Base-by-base conservation (phyloP, 441 rosid species). In the Croton laevigatus region DNA sequence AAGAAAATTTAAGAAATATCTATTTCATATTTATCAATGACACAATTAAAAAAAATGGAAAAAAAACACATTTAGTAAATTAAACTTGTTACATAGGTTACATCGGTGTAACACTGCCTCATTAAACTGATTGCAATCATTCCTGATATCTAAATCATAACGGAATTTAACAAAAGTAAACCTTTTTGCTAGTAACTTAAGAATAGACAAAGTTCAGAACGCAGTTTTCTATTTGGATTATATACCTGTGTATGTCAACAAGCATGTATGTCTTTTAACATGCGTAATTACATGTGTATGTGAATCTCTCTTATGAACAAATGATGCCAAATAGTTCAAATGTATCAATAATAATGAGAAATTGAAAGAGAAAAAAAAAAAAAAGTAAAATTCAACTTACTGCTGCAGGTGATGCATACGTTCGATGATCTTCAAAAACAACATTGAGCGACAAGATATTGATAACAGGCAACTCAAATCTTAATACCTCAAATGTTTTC, bases 401-500 rank as follows among this genome's bases (percentile, higher is more conserved):
- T 73, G 89, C 88, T 69, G 89, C 84, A 74, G 88, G 76, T 44
- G 97, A 89, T 69, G 96, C 97, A 81, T 87, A 90, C 34, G 99
- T 96, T 76, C 98, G 90, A 73, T 91, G 97, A 80, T 96, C 99
- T 81, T 96, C 97, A 82, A 82, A 91, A 71, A 87, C 65, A 62
- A 96, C 88, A 84, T 85, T 91, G 60, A 93, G 94, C 27, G 99
- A 91, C 70, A 93, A 83, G 76, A 80, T 76, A 58, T 85, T 81
- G 84, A 96, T 85, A 65, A 87, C 81, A 71, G 99, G 99, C 80
- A 96, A 82, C 81, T 85, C 86, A 76, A 89, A 86, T 79, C 78
- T 87, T 76, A 88, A 80, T 71, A 86, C 89, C 79, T 96, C 94
- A 74, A 86, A 91, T 71, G 88, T 83, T 83, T 82, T 90, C 74